Conservation (phyloP, 306 rosid species). For the Cucurbita ficifolia region DNA sequence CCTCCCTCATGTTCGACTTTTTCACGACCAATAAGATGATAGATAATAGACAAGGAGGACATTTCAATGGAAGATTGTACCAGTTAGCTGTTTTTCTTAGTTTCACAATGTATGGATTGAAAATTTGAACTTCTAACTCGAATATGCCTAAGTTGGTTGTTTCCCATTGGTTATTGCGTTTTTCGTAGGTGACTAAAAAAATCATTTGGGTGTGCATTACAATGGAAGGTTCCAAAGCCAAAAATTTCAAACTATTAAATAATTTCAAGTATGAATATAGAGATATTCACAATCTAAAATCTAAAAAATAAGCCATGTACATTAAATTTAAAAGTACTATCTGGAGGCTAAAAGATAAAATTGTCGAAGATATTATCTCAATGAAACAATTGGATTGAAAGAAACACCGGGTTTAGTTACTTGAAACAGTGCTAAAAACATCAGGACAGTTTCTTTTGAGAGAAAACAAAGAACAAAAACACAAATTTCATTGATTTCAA, state of each 20-base stretch:
- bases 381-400: too few relatives aligned
- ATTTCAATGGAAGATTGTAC: neutral
- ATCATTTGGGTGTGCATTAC: neutral
- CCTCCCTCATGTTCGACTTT: neutral
- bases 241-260: neutral
- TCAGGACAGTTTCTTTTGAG: too few relatives aligned
- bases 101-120: fast-evolving
- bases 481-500: too few relatives aligned
- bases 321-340: too few relatives aligned
- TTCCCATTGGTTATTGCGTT: neutral
- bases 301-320: too few relatives aligned
- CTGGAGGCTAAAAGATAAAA: too few relatives aligned
- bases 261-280: neutral
- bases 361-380: too few relatives aligned
- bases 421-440: too few relatives aligned
- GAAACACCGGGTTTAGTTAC: too few relatives aligned
- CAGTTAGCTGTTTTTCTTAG: neutral
- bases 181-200: too few relatives aligned
- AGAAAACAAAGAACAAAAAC: too few relatives aligned
- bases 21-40: neutral
- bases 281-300: neutral
- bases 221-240: neutral
- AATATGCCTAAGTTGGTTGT: neutral
- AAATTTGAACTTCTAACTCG: neutral
- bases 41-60: neutral